These are phyloP conservation scores for Claviceps purpurea DNA, from an alignment of 2,329 filamentous ascomycete genomes.

Conservation along the genomic window DNA sequence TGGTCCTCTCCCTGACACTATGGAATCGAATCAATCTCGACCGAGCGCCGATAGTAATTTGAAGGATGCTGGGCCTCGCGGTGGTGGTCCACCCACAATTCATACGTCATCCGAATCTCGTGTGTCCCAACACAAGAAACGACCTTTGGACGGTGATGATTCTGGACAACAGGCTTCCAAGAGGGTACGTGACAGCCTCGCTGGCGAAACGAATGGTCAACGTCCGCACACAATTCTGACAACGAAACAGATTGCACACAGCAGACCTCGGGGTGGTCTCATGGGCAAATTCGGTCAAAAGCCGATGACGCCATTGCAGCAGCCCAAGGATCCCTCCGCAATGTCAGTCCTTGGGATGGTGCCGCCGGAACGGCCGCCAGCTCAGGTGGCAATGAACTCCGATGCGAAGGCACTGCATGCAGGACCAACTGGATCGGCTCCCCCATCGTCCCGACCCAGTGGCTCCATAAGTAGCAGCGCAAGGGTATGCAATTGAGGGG, in stretches of 20 bases:
- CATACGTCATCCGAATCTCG: constrained; percentile 18
- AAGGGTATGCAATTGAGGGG: constrained; percentile 9
- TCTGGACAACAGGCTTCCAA: constrained; percentile 21
- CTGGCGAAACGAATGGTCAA: background rate
- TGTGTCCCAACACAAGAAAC: constrained; percentile 25
- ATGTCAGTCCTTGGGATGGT: constrained; percentile 37
- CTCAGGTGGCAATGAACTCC: constrained; percentile 9
- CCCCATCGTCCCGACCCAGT: constrained; percentile 8
- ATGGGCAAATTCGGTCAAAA: constrained; percentile 24
- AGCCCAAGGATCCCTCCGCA: constrained; percentile 36
- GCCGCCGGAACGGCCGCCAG: constrained; percentile 30
- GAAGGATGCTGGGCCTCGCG: constrained; percentile 12
- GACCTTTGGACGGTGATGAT: constrained; percentile 26
- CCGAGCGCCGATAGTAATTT: background rate
- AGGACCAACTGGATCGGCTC: constrained; percentile 11
- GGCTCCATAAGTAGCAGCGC: constrained; percentile 7
- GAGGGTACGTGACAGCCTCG: constrained; percentile 23
- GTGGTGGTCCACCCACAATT: constrained; percentile 23
- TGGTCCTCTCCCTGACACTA: constrained; percentile 3
- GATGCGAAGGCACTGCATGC: constrained; percentile 7
- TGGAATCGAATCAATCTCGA: background rate
- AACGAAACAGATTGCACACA: constrained; percentile 16
- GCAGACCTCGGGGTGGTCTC: constrained; percentile 18
- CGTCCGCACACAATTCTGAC: constrained; percentile 13
- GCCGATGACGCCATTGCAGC: constrained; percentile 14